Base-by-base conservation (phyloP, 2,329 filamentous ascomycete genomes). In the Ploettnerulaceae sp. region DNA sequence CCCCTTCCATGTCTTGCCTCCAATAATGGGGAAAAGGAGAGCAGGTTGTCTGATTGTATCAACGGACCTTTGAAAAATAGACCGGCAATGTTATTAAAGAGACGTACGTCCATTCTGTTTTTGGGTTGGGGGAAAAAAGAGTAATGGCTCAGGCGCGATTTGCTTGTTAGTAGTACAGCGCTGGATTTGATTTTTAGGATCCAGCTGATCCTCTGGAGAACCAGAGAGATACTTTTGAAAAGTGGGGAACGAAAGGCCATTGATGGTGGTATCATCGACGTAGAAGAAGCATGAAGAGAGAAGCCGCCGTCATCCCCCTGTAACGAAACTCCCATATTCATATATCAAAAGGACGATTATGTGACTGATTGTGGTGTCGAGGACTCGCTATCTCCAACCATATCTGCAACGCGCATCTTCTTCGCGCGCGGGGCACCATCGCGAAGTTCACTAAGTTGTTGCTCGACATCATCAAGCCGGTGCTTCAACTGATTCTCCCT, bases 401-500 rank as follows among this genome's bases (percentile, higher is more conserved):
- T 62, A 51, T 79, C 75, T 53, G 74, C 73, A 45, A 80, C 66
- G 46, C 74, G 71, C 64, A 76, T 75, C 61, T 72, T 74, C 66
- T 79, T 80, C 49, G 74, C 69, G 21, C 68, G 64, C 34, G 73
- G 73, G 14, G 63, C 63, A 35, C 74, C 74, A 17, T 66, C 64
- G 29, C 64, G 60, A 33, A 64, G 53, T 17, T 71, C 68, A 26
- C 55, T 56, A 11, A 76, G 51, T 50, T 74, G 71, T 47, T 64
- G 73, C 62, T 91, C 86, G 33, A 89, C 71, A 56, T 94, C 87
- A 47, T 87, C 84, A n/a, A 95, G 71, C 40, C 86, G 81, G 40
- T 85, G 77, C 69, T 94, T 94, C 28, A 95, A 74, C 47, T 83
- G 85, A 48, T 89, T 86, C 66, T 94, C 89, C 26, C 88, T 77